A percentile compares a stretch with the other conserved stretches of the same genome.
These are phyloP conservation scores for Syncephalis plumigaleata DNA, from an alignment of 371 early-diverging fungal species.

Conservation along the genomic window DNA sequence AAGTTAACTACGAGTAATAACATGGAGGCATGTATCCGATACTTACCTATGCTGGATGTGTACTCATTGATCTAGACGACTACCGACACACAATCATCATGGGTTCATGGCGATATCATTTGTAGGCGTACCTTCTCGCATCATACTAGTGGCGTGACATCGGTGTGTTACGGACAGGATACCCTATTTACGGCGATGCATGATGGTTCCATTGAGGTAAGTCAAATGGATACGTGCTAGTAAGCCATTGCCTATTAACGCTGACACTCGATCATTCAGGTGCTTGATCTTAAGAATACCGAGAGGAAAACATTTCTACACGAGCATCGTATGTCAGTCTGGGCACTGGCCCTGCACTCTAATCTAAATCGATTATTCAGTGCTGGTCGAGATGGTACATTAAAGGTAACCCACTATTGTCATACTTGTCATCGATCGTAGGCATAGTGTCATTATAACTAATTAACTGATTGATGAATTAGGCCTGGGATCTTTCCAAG, in stretches of 20 bases:
- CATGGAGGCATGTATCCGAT: too few species aligned
- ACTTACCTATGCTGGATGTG: neutral
- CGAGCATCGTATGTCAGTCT: conserved; percentile 40
- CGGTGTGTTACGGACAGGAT: conserved; percentile 24
- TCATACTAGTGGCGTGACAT: conserved; percentile 36
- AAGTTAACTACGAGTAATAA: too few species aligned
- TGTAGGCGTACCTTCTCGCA: conserved; percentile 32
- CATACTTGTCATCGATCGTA: too few species aligned
- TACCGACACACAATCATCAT: conserved; percentile 5
- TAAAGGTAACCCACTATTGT: too few species aligned
- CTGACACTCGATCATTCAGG: conserved; percentile 5
- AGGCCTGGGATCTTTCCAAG: conserved; percentile 17
- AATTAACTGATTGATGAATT: neutral
- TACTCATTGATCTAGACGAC: neutral
- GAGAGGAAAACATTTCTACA: conserved; percentile 14
- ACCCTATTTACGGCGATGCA: conserved; percentile 34
- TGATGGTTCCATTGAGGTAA: conserved; percentile 29
- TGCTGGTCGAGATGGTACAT: conserved; percentile 33
- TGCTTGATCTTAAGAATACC: conserved; percentile 26
- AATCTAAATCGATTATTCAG: conserved; percentile 25
- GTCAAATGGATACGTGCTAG: conserved; percentile 5
- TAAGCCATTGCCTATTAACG: neutral
- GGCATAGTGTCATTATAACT: too few species aligned
- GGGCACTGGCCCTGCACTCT: conserved; percentile 33
- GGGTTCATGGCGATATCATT: conserved; percentile 23